Evolutionary conservation across 2,329 filamentous ascomycete genomes (phyloP).

Genomic region (Emmonsia crescens): DNA sequence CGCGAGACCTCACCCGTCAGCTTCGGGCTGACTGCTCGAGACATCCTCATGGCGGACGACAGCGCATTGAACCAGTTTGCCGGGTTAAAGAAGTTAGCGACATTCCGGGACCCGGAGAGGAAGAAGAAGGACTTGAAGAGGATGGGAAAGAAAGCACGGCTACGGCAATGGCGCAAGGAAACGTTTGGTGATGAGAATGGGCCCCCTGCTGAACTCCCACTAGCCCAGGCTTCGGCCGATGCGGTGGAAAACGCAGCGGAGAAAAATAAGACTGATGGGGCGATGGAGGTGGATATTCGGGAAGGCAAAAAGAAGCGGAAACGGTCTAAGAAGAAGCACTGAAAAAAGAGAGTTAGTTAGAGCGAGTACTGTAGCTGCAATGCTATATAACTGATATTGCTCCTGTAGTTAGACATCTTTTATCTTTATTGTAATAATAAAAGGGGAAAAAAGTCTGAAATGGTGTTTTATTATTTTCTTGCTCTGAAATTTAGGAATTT

Average conservation of each 20-base stretch:
- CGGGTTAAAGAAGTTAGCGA: slow-evolving; percentile 86
- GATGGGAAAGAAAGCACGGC: slow-evolving; percentile 81
- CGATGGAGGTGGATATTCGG: slow-evolving; percentile 31
- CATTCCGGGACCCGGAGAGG: slow-evolving; percentile 79
- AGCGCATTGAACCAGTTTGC: slow-evolving; percentile 77
- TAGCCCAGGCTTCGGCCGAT: slow-evolving; percentile 15
- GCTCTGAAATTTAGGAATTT: too few species aligned
- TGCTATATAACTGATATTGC: not conserved
- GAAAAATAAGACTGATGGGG: slow-evolving; percentile 15
- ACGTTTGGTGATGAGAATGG: slow-evolving; percentile 54
- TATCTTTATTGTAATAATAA: too few species aligned
- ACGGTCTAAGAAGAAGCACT: slow-evolving; percentile 37
- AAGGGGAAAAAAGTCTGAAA: too few species aligned
- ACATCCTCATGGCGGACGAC: slow-evolving; percentile 87
- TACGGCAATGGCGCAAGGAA: slow-evolving; percentile 73
- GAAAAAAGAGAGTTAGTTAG: not conserved
- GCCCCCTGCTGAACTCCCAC: slow-evolving; percentile 22
- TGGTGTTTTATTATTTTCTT: too few species aligned
- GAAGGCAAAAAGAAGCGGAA: slow-evolving; percentile 33
- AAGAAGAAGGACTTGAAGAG: slow-evolving; percentile 81
- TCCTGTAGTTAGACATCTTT: too few species aligned
- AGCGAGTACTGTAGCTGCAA: not conserved
- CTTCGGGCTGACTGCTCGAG: slow-evolving; percentile 78
- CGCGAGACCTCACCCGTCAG: slow-evolving; percentile 83
- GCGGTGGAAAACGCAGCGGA: slow-evolving; percentile 11